phyloP scores from a whole-genome alignment of 768 basidiomycete species.

The Leccinum aurantiacum region DNA sequence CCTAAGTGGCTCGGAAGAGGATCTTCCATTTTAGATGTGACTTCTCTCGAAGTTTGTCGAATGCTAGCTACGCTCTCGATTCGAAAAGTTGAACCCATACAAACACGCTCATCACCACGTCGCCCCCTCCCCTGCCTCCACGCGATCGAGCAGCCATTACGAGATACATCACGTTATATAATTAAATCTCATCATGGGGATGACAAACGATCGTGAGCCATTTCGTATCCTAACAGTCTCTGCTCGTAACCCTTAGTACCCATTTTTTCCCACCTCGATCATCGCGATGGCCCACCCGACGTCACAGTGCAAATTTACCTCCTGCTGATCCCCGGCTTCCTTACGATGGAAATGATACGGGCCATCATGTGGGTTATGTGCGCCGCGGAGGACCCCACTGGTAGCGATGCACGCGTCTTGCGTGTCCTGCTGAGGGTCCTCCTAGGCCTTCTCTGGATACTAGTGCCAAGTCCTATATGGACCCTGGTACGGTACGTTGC shows the following conservation, averaged over 20 bases:
- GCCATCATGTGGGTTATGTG: slow-evolving; percentile 3
- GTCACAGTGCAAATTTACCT: background rate
- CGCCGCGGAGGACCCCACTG: background rate
- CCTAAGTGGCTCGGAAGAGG: background rate
- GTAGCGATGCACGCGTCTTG: slow-evolving; percentile 2
- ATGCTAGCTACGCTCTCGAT: background rate
- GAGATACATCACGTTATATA: too few species aligned
- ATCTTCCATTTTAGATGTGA: slow-evolving; percentile 6
- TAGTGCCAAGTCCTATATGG: slow-evolving; percentile 5
- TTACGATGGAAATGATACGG: slow-evolving; percentile 11
- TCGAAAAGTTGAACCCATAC: background rate
- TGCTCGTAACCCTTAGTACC: too few species aligned
- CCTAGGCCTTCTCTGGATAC: too few species aligned
- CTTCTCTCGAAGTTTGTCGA: background rate
- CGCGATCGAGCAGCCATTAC: background rate
- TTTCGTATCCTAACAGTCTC: too few species aligned
- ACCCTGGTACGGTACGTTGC: background rate
- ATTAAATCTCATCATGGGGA: too few species aligned
- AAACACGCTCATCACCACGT: background rate
- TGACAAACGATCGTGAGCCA: too few species aligned
- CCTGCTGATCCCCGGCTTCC: slow-evolving; percentile 13
- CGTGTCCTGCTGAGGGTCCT: slow-evolving; percentile 1
- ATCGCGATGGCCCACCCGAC: too few species aligned
- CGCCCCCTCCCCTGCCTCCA: background rate
- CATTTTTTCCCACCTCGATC: too few species aligned